Evolutionary conservation across 345 rosid species (phyloP).

Genomic region (Boechera divaricarpa): DNA sequence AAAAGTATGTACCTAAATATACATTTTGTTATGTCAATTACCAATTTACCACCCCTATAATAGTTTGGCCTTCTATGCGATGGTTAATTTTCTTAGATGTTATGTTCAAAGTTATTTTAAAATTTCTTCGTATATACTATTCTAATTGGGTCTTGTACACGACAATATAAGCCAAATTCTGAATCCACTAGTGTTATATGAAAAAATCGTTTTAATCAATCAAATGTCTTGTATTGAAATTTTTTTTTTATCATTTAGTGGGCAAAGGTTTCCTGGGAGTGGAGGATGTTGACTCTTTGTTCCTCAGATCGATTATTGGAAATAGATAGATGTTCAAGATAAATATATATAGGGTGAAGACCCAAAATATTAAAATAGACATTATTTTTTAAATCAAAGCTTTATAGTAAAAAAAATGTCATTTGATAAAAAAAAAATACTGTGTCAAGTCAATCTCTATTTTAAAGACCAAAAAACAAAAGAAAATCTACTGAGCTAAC

Average conservation of each 20-base stretch:
- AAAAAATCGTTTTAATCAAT: neutral
- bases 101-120: neutral
- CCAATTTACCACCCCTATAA: neutral
- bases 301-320: neutral
- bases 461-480: too few relatives aligned
- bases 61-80: neutral
- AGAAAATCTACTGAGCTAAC: too few relatives aligned
- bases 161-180: too few relatives aligned
- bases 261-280: neutral
- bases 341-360: too few relatives aligned
- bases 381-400: too few relatives aligned
- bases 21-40: neutral
- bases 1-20: neutral
- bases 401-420: too few relatives aligned
- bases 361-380: too few relatives aligned
- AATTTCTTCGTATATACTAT: neutral
- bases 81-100: neutral
- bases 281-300: neutral
- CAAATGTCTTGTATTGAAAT: neutral
- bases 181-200: too few relatives aligned
- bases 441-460: too few relatives aligned
- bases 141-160: neutral
- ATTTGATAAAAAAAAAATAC: too few relatives aligned
- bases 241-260: too few relatives aligned
- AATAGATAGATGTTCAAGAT: too few relatives aligned